A percentile compares a stretch with the other conserved stretches of the same genome.
Conservation (phyloP, 116 monocot genomes). For the Trichopus zeylanicus region DNA sequence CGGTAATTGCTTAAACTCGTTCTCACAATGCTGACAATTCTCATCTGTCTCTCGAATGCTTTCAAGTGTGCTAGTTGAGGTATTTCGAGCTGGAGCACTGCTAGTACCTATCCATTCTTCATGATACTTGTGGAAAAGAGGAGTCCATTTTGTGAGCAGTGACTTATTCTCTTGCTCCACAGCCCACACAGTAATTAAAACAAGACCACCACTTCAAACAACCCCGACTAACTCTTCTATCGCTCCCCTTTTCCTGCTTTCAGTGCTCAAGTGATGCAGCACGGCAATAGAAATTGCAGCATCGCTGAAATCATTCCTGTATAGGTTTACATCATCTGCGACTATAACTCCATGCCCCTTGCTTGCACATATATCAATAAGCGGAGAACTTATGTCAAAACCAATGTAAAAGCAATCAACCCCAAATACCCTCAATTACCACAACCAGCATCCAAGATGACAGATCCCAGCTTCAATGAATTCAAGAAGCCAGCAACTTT, state of each 20-base stretch:
- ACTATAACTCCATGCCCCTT: conserved; percentile 79
- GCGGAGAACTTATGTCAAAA: conserved; percentile 76
- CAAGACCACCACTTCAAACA: conserved; percentile 64
- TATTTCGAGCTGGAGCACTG: conserved; percentile 30
- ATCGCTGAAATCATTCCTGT: conserved; percentile 68
- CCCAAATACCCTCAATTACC: conserved; percentile 95
- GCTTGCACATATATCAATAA: conserved; percentile 71
- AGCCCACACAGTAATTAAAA: conserved; percentile 95
- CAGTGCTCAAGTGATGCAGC: conserved; percentile 91
- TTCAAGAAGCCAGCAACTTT: conserved; percentile 86
- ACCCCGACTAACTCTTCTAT: conserved; percentile 75
- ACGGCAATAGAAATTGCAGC: conserved; percentile 93
- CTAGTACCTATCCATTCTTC: conserved; percentile 71
- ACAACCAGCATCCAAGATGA: conserved; percentile 85
- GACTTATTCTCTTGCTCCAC: conserved; percentile 81
- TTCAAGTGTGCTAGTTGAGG: conserved; percentile 32
- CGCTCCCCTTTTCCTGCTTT: conserved; percentile 71
- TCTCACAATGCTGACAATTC: conserved; percentile 8
- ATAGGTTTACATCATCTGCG: conserved; percentile 88
- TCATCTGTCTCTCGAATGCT: conserved; percentile 74
- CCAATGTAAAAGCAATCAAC: conserved; percentile 69
- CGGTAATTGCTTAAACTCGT: conserved; percentile 1
- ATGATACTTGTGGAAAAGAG: conserved; percentile 66
- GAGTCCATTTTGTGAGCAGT: conserved; percentile 88
- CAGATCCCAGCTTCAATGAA: conserved; percentile 48